Evolutionary conservation across 805 yeast genomes (phyloP), one percentile per base, ranked within the genome.

Genomic region (Hermanozyma aechmeae): DNA sequence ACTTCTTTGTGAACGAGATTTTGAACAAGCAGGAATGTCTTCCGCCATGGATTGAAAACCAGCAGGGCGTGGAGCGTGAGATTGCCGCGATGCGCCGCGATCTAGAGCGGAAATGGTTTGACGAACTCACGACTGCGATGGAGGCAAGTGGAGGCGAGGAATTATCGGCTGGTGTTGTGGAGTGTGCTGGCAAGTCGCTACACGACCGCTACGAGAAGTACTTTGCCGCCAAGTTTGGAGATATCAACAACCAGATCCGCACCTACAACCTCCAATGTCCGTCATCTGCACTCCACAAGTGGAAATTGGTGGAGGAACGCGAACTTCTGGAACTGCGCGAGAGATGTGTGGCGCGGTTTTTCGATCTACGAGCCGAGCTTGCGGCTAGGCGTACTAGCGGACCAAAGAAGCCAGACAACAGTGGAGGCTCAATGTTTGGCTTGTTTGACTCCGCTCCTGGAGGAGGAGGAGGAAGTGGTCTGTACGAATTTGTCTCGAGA

Each of bases 21-120:
- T 54, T 86, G 32, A 71, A 68, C 37, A 68, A 72, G 24, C 95
- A 86, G 50, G 86, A 83, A 27, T 76, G 83, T 1, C 58, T 76
- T 8, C 95, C 95, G 0, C 94, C 94, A 0, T 86, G 96, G 96
- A 78, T 86, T 21, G 94, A 84, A 42, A 76, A 72, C 31, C 92
- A 82, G 50, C 61, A 71, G 13, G 64, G 71, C 2, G 71, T 79
- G 4, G 65, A 68, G 24, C 35, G 43, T 2, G 71, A 69, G 21
- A 61, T 80, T 6, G 46, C 42, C 3, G 44, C 44, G 0, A 73
- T 82, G 30, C 52, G 86, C 29, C 36, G 40, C 0, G 61, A 61
- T 20, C 31, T 77, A 17, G 66, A 59, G 23, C 30, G 43, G 2
- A 53, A 54, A 16, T 72, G 72, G 73, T 30, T 50, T n/a, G n/a